Evolutionary conservation across 2,329 filamentous ascomycete genomes (phyloP).

Genomic region (Epichloe coenophiala): DNA sequence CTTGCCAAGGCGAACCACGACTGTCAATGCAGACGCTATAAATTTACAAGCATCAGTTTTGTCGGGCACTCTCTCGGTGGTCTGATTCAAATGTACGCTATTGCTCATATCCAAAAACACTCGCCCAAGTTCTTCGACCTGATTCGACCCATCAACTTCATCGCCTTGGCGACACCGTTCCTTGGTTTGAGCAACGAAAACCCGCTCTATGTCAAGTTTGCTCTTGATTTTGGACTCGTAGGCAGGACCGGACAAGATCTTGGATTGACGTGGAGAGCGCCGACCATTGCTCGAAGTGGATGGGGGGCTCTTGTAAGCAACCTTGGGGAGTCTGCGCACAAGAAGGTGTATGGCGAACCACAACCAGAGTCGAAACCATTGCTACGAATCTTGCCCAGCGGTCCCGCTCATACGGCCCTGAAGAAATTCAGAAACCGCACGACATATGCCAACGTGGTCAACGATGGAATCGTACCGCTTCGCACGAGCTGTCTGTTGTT

Average conservation of each 20-base stretch:
- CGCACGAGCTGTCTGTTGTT: conserved; percentile 94
- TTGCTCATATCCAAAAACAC: conserved; percentile 94
- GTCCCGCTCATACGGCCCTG: conserved; percentile 76
- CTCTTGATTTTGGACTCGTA: conserved; percentile 87
- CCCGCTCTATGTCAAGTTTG: conserved; percentile 92
- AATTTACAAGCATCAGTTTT: conserved; percentile 89
- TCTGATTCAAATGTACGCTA: conserved; percentile 80
- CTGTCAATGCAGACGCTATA: conserved; percentile 47
- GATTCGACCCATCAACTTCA: conserved; percentile 82
- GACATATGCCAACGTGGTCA: conserved; percentile 92
- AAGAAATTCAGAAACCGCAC: conserved; percentile 84
- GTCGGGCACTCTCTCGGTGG: conserved; percentile 86
- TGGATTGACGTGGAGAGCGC: conserved; percentile 85
- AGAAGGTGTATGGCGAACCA: conserved; percentile 41
- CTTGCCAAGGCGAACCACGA: conserved; percentile 40
- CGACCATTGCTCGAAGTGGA: conserved; percentile 69
- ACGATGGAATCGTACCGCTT: conserved; percentile 90
- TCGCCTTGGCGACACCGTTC: conserved; percentile 75
- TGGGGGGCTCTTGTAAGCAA: conserved; percentile 83
- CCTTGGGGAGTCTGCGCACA: conserved; percentile 54
- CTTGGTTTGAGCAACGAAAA: conserved; percentile 94
- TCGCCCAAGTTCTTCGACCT: conserved; percentile 79
- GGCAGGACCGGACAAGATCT: conserved; percentile 94
- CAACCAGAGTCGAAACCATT: conserved; percentile 81
- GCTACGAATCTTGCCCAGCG: conserved; percentile 76